phyloP scores from a whole-genome alignment of 768 basidiomycete species.

The Astraeus odoratus region DNA sequence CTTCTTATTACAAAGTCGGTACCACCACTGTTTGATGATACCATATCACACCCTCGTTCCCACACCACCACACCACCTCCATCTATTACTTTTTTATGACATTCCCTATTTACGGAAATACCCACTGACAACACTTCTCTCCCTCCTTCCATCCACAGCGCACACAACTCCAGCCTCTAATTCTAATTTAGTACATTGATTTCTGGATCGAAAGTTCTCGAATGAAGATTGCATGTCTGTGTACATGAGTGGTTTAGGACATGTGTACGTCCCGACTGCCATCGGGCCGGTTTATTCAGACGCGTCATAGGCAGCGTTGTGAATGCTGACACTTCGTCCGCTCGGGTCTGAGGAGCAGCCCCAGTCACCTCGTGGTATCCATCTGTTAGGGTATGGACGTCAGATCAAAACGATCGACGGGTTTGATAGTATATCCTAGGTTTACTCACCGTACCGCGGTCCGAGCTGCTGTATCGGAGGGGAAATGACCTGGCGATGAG shows the following conservation, averaged over 20 bases:
- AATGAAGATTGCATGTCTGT: constrained; percentile 11
- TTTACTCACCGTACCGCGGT: constrained; percentile 80
- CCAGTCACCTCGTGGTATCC: constrained; percentile 96
- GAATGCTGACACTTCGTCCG: constrained; percentile 91
- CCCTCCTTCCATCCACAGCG: constrained; percentile 4
- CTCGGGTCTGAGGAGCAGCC: constrained; percentile 93
- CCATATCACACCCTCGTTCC: constrained; percentile 28
- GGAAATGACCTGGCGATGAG: constrained; percentile 59
- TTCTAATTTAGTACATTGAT: constrained; percentile 22
- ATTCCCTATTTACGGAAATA: constrained; percentile 31
- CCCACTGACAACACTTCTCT: constrained; percentile 19
- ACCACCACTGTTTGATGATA: constrained; percentile 26
- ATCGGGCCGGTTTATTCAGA: constrained; percentile 10
- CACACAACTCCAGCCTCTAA: constrained; percentile 9
- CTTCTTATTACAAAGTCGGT: constrained; percentile 16
- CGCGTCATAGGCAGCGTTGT: constrained; percentile 77
- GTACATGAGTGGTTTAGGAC: background rate
- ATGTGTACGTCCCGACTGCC: constrained; percentile 14
- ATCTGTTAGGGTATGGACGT: constrained; percentile 36
- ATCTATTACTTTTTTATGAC: constrained; percentile 24
- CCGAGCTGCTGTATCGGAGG: constrained; percentile 73
- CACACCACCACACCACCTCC: background rate
- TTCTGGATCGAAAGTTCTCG: constrained; percentile 13
- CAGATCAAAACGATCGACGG: constrained; percentile 10
- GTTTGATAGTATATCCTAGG: constrained; percentile 1